Conservation (phyloP, 805 yeast species). For the Metschnikowia corniflorae region DNA sequence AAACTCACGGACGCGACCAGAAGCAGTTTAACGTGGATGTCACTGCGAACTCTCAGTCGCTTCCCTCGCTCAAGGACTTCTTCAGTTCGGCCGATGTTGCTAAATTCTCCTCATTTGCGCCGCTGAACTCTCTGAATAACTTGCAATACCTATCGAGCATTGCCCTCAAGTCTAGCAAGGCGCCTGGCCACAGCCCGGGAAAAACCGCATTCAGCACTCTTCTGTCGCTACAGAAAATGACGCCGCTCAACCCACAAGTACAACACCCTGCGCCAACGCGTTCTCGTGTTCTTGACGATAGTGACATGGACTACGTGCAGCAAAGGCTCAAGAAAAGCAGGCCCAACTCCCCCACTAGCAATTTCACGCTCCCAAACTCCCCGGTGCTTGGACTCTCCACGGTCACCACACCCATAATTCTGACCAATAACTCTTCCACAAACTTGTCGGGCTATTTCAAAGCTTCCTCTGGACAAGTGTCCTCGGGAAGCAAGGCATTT, state of each 20-base stretch:
- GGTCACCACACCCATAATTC: conserved; percentile 38
- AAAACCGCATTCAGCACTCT: conserved; percentile 29
- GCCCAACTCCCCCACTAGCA: conserved; percentile 45
- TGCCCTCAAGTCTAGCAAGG: conserved; percentile 27
- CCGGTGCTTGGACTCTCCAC: conserved; percentile 40
- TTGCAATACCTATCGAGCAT: conserved; percentile 39
- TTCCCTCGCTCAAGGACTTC: conserved; percentile 51
- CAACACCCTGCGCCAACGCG: conserved; percentile 19
- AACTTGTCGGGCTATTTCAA: conserved; percentile 36
- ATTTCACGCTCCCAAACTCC: conserved; percentile 42
- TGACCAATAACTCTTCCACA: conserved; percentile 40
- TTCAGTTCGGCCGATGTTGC: conserved; percentile 24
- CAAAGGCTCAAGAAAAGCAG: conserved; percentile 45
- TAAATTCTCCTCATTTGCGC: conserved; percentile 12
- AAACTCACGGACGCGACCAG: background rate
- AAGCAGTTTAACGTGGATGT: conserved; percentile 7
- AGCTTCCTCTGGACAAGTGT: conserved; percentile 21
- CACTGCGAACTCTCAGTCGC: conserved; percentile 41
- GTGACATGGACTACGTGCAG: conserved; percentile 47
- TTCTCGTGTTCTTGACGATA: conserved; percentile 33
- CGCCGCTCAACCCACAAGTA: conserved; percentile 31
- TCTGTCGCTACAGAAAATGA: conserved; percentile 59
- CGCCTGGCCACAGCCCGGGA: conserved; percentile 27
- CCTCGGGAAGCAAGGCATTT: conserved; percentile 1
- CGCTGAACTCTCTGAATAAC: conserved; percentile 18